Percentiles rank a stretch among this genome's conserved stretches.
phyloP scores from a whole-genome alignment of 176 grass and related monocot species.

The Hsuehochloa calcarea region DNA sequence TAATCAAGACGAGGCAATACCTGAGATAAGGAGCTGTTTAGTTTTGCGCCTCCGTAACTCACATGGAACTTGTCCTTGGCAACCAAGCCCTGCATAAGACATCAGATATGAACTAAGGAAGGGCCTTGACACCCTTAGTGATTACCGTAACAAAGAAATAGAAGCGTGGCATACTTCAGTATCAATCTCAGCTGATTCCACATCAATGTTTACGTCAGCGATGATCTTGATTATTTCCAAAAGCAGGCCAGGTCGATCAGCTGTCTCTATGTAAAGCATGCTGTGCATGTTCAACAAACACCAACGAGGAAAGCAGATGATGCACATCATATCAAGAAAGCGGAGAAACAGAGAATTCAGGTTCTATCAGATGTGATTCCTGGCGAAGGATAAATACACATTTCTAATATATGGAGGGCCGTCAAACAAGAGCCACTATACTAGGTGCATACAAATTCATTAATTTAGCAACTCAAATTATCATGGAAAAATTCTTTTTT shows the following conservation, averaged over 20 bases:
- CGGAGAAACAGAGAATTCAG: neutral
- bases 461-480: neutral
- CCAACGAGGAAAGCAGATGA: conserved; percentile 22
- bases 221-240: conserved; percentile 83
- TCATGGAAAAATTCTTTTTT: neutral
- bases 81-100: conserved; percentile 67
- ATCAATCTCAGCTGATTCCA: conserved; percentile 96
- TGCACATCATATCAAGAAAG: conserved; percentile 1
- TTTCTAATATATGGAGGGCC: neutral
- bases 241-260: conserved; percentile 86
- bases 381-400: neutral
- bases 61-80: conserved; percentile 99
- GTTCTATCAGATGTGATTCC: neutral
- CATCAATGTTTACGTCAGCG: conserved; percentile 69
- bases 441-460: neutral
- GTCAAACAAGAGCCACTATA: conserved; percentile 13
- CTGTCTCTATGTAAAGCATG: conserved; percentile 95
- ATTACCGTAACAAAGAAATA: neutral
- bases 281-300: conserved; percentile 40
- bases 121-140: neutral
- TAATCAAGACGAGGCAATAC: conserved; percentile 29
- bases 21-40: conserved; percentile 79
- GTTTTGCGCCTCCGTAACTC: conserved; percentile 93
- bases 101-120: conserved; percentile 8
- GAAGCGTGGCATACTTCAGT: conserved; percentile 63